Base-by-base conservation (phyloP, 1,284 basidiomycete species). In the Ganoderma meredithae region DNA sequence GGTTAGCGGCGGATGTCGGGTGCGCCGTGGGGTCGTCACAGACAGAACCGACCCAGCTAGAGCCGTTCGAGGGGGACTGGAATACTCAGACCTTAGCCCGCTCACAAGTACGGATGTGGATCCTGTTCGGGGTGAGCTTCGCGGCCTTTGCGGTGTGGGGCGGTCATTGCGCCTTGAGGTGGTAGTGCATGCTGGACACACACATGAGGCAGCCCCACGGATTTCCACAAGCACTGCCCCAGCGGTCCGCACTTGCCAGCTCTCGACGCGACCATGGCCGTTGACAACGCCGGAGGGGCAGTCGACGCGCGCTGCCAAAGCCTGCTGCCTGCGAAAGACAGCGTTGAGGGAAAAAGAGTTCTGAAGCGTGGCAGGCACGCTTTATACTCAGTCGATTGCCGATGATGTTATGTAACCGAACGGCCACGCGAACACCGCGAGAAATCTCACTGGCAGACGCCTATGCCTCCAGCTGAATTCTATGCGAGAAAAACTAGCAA, bases 81-180 rank as follows among this genome's bases (percentile, higher is more conserved):
- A 62, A 71, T 62, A 15, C 70, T 71, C 68, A 64, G 62, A 68
- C 63, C 67, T 64, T 68, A 56, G 66, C 66, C 66, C 62, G 66
- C 67, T 68, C 67, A 64, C 69, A 67, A 68, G 17, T 41, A 36
- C 15, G 65, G 71, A 69, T 62, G 71, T 43, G 65, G 67, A 62
- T 69, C 69, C 53, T 68, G 71, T 68, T 60, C 49, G 67, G 64
- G 33, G 66, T 64, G 71, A 70, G 71, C 71, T 12, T 72, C 69
- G 71, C 71, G 66, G 67, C 65, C 66, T 72, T 70, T 62, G 66
- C 66, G 61, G 64, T 67, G 68, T 71, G 47, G 65, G 69, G 44
- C 31, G 62, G 41, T 40, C 25, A 49, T 49, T 49, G 60, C 31
- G 33, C 33, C 33, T 58, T n/a, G 36, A 58, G 52, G 8, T 17